Conservation (phyloP, 192 early-diverging fungal species). For the Backusella liffmaniae region DNA sequence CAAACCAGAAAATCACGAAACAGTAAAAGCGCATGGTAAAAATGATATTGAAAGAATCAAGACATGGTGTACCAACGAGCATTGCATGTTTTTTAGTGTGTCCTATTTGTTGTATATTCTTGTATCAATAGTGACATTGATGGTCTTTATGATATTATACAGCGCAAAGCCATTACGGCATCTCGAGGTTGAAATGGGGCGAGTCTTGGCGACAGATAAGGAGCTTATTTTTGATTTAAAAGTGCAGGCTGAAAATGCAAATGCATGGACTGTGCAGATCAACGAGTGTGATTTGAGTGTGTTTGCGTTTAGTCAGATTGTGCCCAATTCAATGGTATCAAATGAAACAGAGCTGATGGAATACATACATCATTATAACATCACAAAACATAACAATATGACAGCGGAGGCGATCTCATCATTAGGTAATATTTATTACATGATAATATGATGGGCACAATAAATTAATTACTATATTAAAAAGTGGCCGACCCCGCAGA, state of each 20-base stretch:
- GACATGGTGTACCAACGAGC: not conserved
- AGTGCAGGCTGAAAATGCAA: slow-evolving; percentile 54
- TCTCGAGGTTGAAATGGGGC: slow-evolving; percentile 43
- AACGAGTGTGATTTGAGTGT: slow-evolving; percentile 57
- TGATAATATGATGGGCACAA: no score
- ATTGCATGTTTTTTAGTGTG: not conserved
- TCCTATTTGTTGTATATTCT: not conserved
- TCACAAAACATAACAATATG: not conserved
- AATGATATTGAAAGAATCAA: not conserved
- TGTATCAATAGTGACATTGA: not conserved
- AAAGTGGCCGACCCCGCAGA: slow-evolving; percentile 25
- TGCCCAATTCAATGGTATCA: slow-evolving; percentile 12
- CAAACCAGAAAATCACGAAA: not conserved
- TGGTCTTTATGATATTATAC: slow-evolving; percentile 13
- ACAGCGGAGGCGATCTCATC: not conserved
- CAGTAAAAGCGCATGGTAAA: slow-evolving; percentile 22
- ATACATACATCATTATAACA: not conserved
- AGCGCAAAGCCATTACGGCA: slow-evolving; percentile 19
- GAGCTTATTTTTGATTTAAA: slow-evolving; percentile 68
- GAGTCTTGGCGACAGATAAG: slow-evolving; percentile 65
- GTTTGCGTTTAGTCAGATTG: slow-evolving; percentile 54
- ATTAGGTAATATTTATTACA: not conserved
- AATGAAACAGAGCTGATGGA: not conserved
- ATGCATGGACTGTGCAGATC: slow-evolving; percentile 57
- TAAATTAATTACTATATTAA: not conserved